Evolutionary conservation across 148 eudicot genomes (phyloP).

Genomic region (Cornus kousa): DNA sequence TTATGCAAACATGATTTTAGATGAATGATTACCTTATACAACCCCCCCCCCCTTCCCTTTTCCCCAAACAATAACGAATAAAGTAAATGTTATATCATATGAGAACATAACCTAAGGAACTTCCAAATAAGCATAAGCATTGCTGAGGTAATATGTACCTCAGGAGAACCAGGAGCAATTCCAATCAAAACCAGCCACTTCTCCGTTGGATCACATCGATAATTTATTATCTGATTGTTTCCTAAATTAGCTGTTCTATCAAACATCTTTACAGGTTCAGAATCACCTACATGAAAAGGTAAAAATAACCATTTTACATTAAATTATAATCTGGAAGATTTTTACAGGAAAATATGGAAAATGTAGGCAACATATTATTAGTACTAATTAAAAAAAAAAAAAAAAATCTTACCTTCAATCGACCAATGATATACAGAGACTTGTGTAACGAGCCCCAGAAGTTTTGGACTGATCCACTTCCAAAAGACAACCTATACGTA

Average conservation of each 20-base stretch:
- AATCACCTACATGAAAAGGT: slow-evolving; percentile 51
- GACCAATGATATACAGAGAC: slow-evolving; percentile 96
- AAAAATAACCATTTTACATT: background rate
- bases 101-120: background rate
- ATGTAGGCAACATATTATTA: background rate
- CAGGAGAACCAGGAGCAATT: slow-evolving; percentile 90
- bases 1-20: too few species aligned
- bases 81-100: background rate
- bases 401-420: slow-evolving; percentile 61
- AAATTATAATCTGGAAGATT: background rate
- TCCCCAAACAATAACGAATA: too few species aligned
- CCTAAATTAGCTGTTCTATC: slow-evolving; percentile 87
- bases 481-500: slow-evolving; percentile 77
- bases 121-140: slow-evolving; percentile 1
- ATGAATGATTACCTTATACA: too few species aligned
- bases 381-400: background rate
- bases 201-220: slow-evolving; percentile 84
- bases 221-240: slow-evolving; percentile 89
- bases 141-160: slow-evolving; percentile 37
- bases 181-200: slow-evolving; percentile 97
- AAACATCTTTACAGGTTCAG: slow-evolving; percentile 88
- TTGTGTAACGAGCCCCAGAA: slow-evolving; percentile 93
- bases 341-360: background rate
- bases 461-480: slow-evolving; percentile 91
- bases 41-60: too few species aligned